Evolutionary conservation across 768 basidiomycete species (phyloP).

Genomic region (Termitomyces sp.): DNA sequence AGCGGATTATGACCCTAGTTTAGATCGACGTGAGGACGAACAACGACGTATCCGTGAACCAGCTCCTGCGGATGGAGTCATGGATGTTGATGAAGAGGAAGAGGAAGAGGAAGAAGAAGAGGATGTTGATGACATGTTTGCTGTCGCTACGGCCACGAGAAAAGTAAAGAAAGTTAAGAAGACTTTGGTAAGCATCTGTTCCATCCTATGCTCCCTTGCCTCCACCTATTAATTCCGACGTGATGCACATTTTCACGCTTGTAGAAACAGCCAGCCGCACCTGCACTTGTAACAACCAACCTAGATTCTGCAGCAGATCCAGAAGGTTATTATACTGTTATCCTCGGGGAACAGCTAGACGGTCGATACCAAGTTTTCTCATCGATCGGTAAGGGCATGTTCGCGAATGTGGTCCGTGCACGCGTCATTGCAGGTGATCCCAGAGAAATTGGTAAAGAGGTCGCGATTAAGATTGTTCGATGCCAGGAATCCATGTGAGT

Average conservation of each 20-base stretch:
- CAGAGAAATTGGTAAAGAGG: conserved; percentile 56
- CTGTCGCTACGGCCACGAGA: conserved; percentile 41
- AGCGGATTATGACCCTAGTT: conserved; percentile 80
- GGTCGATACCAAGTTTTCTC: conserved; percentile 92
- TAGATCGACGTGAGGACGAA: conserved; percentile 83
- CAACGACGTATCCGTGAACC: conserved; percentile 53
- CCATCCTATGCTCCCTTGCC: too few relatives aligned
- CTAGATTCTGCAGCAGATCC: conserved; percentile 88
- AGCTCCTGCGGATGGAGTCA: conserved; percentile 25
- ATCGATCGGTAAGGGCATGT: conserved; percentile 98
- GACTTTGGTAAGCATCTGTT: conserved; percentile 36
- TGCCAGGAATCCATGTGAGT: conserved; percentile 91
- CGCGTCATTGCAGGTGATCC: conserved; percentile 66
- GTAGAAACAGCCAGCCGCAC: conserved; percentile 42
- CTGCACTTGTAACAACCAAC: conserved; percentile 67
- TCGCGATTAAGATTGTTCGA: conserved; percentile 96
- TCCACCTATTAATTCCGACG: not conserved
- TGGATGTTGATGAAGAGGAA: conserved; percentile 39
- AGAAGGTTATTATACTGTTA: conserved; percentile 94
- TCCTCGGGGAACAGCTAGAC: conserved; percentile 91
- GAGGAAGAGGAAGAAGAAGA: conserved; percentile 69
- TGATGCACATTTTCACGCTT: not conserved
- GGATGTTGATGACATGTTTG: conserved; percentile 96
- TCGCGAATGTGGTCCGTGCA: conserved; percentile 92
- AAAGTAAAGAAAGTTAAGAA: conserved; percentile 57